phyloP scores from a whole-genome alignment of 1,284 basidiomycete genomes.

The Sparassis latifolia region DNA sequence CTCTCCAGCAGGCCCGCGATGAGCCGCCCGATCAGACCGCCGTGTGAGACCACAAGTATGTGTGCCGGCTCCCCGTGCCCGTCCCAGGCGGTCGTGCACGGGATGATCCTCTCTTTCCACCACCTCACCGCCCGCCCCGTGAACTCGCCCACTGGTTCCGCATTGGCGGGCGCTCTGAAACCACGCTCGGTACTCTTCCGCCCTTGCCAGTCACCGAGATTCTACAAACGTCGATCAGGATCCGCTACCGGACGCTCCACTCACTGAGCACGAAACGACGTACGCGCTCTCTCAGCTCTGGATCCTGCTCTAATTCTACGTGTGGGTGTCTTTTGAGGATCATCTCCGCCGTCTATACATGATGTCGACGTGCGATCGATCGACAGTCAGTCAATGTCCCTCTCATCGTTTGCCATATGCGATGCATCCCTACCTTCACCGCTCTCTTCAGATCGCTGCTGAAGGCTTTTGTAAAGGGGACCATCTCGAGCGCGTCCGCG shows the following conservation, averaged over 20 bases:
- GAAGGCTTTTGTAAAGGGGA: conserved; percentile 48
- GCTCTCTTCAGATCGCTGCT: conserved; percentile 65
- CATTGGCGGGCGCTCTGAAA: conserved; percentile 19
- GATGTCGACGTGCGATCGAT: neutral
- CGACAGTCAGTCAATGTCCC: neutral
- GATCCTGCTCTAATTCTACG: conserved; percentile 34
- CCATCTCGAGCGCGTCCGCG: conserved; percentile 42
- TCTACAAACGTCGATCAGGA: conserved; percentile 29
- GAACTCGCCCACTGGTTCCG: conserved; percentile 35
- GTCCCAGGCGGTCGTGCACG: conserved; percentile 25
- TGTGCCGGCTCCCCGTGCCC: conserved; percentile 22
- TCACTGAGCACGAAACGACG: conserved; percentile 11
- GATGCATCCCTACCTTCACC: conserved; percentile 36
- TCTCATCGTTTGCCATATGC: neutral
- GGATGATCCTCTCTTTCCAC: conserved; percentile 49
- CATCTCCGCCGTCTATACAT: conserved; percentile 51
- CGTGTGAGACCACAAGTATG: conserved; percentile 61
- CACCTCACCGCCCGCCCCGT: conserved; percentile 42
- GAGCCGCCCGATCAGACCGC: conserved; percentile 52
- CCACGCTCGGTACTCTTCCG: conserved; percentile 18
- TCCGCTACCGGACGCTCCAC: neutral
- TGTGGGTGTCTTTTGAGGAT: conserved; percentile 50
- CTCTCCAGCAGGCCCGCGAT: conserved; percentile 39
- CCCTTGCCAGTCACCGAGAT: conserved; percentile 62
- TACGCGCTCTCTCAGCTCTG: conserved; percentile 60